These are phyloP conservation scores for Ballota nigra DNA, from an alignment of 257 asterid species.

Conservation along the genomic window DNA sequence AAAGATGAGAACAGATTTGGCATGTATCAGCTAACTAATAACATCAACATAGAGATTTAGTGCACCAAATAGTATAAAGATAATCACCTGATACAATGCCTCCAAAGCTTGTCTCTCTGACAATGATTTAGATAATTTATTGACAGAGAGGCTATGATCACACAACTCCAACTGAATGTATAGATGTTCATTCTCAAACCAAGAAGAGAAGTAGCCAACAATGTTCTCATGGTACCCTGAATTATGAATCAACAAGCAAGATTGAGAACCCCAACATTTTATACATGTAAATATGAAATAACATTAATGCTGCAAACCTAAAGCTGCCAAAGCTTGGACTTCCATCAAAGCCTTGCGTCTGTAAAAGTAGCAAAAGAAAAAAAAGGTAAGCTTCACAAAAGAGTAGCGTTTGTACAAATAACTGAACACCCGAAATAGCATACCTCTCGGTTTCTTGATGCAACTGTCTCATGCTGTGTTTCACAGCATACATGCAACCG, in stretches of 20 bases:
- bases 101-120: conserved; percentile 64
- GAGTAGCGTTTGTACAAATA: conserved; percentile 9
- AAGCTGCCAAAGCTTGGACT: conserved; percentile 92
- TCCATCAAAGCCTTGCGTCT: conserved; percentile 97
- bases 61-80: background rate
- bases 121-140: conserved; percentile 37
- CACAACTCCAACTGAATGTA: conserved; percentile 95
- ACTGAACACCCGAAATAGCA: background rate
- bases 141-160: conserved; percentile 70
- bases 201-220: conserved; percentile 77
- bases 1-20: background rate
- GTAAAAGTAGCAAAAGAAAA: conserved; percentile 19
- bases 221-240: conserved; percentile 83
- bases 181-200: conserved; percentile 90
- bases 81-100: conserved; percentile 77
- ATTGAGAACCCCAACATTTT: background rate
- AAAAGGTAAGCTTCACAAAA: conserved; percentile 15
- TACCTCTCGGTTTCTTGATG: conserved; percentile 85
- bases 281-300: background rate
- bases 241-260: conserved; percentile 8
- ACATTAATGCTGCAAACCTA: conserved; percentile 48
- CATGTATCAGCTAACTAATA: background rate
- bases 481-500: conserved; percentile 93
- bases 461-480: conserved; percentile 63
- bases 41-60: background rate